Evolutionary conservation across 768 basidiomycete species (phyloP).

Genomic region (Trametopsis cervina): DNA sequence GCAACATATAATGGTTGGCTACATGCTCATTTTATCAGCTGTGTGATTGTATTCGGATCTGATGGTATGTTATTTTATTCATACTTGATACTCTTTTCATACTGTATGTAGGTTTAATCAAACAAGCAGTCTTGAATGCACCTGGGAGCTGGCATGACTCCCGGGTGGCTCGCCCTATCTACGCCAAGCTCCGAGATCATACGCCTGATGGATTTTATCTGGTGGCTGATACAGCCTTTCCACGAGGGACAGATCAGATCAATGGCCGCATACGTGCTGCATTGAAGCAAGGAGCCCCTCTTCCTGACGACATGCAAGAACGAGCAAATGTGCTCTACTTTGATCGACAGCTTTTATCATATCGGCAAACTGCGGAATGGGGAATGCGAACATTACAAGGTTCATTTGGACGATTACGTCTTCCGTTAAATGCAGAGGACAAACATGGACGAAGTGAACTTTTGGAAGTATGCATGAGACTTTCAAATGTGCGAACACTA

Average conservation of each 20-base stretch:
- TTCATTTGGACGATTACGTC: conserved; percentile 36
- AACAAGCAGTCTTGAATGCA: conserved; percentile 29
- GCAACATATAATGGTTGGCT: conserved; percentile 41
- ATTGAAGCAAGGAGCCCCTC: conserved; percentile 26
- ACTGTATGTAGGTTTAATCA: conserved; percentile 27
- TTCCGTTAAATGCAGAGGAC: conserved; percentile 33
- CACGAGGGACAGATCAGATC: conserved; percentile 26
- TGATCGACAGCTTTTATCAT: conserved; percentile 36
- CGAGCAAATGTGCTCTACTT: conserved; percentile 20
- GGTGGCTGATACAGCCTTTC: conserved; percentile 41
- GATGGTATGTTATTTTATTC: conserved; percentile 20
- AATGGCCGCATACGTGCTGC: conserved; percentile 30
- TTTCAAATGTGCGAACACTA: conserved; percentile 29
- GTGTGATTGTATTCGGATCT: conserved; percentile 29
- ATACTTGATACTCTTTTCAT: conserved; percentile 21
- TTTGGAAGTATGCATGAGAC: conserved; percentile 28
- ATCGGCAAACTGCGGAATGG: conserved; percentile 45
- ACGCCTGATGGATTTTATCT: conserved; percentile 38
- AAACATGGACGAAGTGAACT: conserved; percentile 21
- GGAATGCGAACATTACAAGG: conserved; percentile 39
- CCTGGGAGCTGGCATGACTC: conserved; percentile 47
- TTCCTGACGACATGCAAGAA: conserved; percentile 13
- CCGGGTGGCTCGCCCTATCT: conserved; percentile 33
- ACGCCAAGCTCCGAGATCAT: conserved; percentile 23
- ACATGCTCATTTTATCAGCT: conserved; percentile 32